phyloP scores from a whole-genome alignment of 2,329 filamentous ascomycete genomes.

The Calonectria hongkongensis region DNA sequence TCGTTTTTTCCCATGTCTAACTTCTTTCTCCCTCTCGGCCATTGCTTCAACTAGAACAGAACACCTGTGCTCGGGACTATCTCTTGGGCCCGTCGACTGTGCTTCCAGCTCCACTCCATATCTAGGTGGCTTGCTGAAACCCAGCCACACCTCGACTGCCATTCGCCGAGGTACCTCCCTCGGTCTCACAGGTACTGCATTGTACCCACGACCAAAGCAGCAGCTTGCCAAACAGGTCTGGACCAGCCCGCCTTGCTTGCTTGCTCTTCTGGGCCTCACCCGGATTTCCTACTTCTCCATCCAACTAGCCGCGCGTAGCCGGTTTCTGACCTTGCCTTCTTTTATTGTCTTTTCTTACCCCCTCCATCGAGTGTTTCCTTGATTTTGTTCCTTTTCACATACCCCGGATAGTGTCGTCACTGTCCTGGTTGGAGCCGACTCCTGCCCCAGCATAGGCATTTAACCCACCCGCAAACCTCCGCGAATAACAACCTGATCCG shows the following conservation, averaged over 20 bases:
- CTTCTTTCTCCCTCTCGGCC: slow-evolving; percentile 25
- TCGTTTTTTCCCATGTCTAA: background rate
- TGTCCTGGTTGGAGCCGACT: slow-evolving; percentile 39
- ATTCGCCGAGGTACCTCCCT: slow-evolving; percentile 29
- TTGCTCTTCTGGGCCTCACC: slow-evolving; percentile 30
- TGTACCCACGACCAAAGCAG: slow-evolving; percentile 23
- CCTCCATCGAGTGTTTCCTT: slow-evolving; percentile 44
- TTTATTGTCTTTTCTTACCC: slow-evolving; percentile 46
- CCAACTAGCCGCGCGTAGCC: slow-evolving; percentile 43
- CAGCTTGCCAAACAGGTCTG: slow-evolving; percentile 20
- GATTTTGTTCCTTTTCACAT: slow-evolving; percentile 37
- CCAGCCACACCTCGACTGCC: slow-evolving; percentile 37
- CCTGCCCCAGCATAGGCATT: slow-evolving; percentile 27
- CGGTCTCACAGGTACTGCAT: slow-evolving; percentile 15
- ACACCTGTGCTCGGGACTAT: slow-evolving; percentile 14
- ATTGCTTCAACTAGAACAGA: slow-evolving; percentile 20
- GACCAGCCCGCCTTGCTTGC: slow-evolving; percentile 25
- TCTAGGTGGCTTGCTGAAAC: slow-evolving; percentile 35
- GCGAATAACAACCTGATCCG: slow-evolving; percentile 31
- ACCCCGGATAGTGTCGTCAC: slow-evolving; percentile 40
- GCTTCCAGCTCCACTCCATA: slow-evolving; percentile 31
- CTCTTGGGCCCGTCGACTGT: slow-evolving; percentile 36
- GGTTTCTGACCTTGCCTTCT: slow-evolving; percentile 43
- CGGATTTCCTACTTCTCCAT: slow-evolving; percentile 34
- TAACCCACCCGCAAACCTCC: slow-evolving; percentile 28